Conservation (phyloP, 306 rosid genomes). For the Cucurbita maxima region DNA sequence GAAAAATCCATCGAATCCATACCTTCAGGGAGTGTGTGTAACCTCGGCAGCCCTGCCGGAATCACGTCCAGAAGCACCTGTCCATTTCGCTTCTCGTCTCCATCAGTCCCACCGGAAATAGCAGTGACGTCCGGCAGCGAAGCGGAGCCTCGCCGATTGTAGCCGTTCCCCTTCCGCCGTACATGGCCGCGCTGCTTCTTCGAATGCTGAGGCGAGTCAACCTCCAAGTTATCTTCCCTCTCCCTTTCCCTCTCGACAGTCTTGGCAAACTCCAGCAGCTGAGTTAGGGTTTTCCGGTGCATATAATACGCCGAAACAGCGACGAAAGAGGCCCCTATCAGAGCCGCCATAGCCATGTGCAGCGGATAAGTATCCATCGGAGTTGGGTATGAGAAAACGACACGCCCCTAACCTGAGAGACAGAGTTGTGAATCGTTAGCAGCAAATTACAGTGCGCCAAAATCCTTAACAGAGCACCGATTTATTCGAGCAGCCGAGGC, state of each 20-base stretch:
- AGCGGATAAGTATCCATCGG: slow-evolving; percentile 57
- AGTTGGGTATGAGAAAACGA: slow-evolving; percentile 1
- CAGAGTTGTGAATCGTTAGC: neutral
- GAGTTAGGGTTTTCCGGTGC: slow-evolving; percentile 83
- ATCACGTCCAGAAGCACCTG: slow-evolving; percentile 39
- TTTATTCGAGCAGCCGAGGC: slow-evolving; percentile 3
- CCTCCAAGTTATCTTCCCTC: slow-evolving; percentile 21
- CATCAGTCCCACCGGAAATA: slow-evolving; percentile 33
- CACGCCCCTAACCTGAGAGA: slow-evolving; percentile 31
- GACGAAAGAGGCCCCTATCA: slow-evolving; percentile 78
- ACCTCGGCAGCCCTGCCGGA: slow-evolving; percentile 73
- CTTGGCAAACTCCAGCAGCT: slow-evolving; percentile 76
- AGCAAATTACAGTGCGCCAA: neutral
- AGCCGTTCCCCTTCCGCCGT: slow-evolving; percentile 25
- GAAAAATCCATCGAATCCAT: slow-evolving; percentile 14
- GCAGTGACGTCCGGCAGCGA: slow-evolving; percentile 71
- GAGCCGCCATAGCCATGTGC: slow-evolving; percentile 94
- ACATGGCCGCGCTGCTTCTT: slow-evolving; percentile 32
- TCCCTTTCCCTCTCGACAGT: slow-evolving; percentile 49
- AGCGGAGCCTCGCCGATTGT: slow-evolving; percentile 37
- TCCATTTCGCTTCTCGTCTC: slow-evolving; percentile 48
- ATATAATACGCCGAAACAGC: slow-evolving; percentile 85
- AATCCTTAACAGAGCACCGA: slow-evolving; percentile 1
- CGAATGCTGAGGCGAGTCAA: slow-evolving; percentile 37
- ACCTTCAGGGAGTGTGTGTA: slow-evolving; percentile 88